Percentiles rank a stretch among this genome's conserved stretches.
Evolutionary conservation across 2,329 filamentous ascomycete species (phyloP).

Genomic region (Trichoderma polysporum): DNA sequence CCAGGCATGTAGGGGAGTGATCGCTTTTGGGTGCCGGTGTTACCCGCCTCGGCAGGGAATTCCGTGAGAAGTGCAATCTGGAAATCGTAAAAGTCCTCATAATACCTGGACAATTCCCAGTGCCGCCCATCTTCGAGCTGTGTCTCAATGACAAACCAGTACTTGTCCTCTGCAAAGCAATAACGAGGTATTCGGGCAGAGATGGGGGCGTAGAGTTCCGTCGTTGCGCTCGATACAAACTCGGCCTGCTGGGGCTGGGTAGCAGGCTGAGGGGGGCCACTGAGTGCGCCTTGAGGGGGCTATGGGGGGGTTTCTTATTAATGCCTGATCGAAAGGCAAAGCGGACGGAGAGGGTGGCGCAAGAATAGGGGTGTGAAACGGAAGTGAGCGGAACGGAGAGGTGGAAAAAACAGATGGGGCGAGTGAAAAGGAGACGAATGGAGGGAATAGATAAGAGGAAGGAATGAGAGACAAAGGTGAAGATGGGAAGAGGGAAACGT

Average conservation of each 20-base stretch:
- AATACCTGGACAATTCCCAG: conserved; percentile 93
- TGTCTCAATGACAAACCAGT: conserved; percentile 93
- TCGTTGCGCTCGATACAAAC: conserved; percentile 42
- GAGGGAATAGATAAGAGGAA: background rate
- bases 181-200: conserved; percentile 86
- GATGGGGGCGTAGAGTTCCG: conserved; percentile 70
- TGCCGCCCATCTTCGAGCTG: conserved; percentile 84
- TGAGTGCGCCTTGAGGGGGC: background rate
- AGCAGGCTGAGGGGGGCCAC: conserved; percentile 30
- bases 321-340: conserved; percentile 8
- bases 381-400: background rate
- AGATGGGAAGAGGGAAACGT: background rate
- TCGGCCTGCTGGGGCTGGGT: conserved; percentile 42
- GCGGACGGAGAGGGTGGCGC: background rate
- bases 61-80: conserved; percentile 91
- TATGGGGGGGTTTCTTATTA: background rate
- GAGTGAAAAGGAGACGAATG: background rate
- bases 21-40: conserved; percentile 73
- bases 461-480: background rate
- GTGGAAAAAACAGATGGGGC: background rate
- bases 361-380: background rate
- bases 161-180: conserved; percentile 92
- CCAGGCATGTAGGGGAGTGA: conserved; percentile 96
- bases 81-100: conserved; percentile 98
- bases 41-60: conserved; percentile 90